phyloP scores from a whole-genome alignment of 192 early-diverging fungal species.

The Lunasporangiospora selenospora region DNA sequence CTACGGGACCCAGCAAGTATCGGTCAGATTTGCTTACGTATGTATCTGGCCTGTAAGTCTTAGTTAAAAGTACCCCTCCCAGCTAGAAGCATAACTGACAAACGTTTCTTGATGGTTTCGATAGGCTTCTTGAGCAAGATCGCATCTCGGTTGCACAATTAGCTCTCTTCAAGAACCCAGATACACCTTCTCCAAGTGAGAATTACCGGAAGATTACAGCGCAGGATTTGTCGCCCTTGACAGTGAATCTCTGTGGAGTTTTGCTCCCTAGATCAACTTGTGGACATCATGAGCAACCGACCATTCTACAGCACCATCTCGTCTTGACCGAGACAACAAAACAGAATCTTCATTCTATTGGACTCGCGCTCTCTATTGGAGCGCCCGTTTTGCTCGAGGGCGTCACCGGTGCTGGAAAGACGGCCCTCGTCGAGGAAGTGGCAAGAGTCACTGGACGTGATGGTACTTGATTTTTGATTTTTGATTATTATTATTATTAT shows the following conservation, averaged over 20 bases:
- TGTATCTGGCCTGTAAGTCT: neutral
- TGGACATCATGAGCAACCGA: conserved; percentile 16
- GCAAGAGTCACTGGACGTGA: conserved; percentile 74
- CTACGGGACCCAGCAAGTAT: conserved; percentile 38
- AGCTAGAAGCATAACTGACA: neutral
- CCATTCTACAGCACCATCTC: conserved; percentile 47
- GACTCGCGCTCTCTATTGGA: conserved; percentile 85
- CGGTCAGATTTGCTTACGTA: conserved; percentile 48
- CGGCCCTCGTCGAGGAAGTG: conserved; percentile 87
- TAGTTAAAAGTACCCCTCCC: neutral
- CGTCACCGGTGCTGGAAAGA: conserved; percentile 88
- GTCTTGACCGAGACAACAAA: conserved; percentile 82
- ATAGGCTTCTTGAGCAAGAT: conserved; percentile 58
- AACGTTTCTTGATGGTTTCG: neutral
- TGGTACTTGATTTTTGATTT: conserved; percentile 26
- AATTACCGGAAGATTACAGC: conserved; percentile 11
- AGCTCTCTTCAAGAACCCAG: conserved; percentile 50
- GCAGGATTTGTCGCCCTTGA: conserved; percentile 56
- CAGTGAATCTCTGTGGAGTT: conserved; percentile 73
- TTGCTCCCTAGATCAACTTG: conserved; percentile 55
- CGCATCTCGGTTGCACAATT: conserved; percentile 52
- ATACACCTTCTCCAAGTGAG: conserved; percentile 3
- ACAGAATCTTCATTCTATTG: conserved; percentile 79
- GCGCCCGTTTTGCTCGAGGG: conserved; percentile 91
- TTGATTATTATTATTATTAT: conserved; percentile 19